A percentile compares a stretch with the other conserved stretches of the same genome.
Evolutionary conservation across 2,329 filamentous ascomycete genomes (phyloP).

Genomic region (Aphanocladium album): DNA sequence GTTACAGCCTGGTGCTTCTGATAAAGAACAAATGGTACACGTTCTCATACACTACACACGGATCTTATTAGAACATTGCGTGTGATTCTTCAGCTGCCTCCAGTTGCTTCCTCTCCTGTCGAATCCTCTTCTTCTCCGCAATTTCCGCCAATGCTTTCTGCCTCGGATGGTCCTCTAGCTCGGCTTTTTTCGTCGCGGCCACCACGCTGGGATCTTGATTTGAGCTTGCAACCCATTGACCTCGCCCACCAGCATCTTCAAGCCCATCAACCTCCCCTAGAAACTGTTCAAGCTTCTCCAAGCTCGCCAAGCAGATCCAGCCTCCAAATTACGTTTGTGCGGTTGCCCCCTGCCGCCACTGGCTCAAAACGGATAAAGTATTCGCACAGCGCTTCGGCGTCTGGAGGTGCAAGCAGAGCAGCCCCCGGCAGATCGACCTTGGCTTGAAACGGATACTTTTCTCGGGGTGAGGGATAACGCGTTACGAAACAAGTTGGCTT

Average conservation of each 20-base stretch:
- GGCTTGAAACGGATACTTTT: not conserved
- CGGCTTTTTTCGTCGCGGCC: slow-evolving; percentile 1
- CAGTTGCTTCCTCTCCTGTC: slow-evolving; percentile 1
- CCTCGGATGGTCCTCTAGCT: not conserved
- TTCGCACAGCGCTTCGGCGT: not conserved
- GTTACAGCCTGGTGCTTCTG: too few relatives aligned
- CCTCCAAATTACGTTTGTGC: not conserved
- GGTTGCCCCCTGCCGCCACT: slow-evolving; percentile 2
- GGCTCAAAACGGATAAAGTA: slow-evolving; percentile 5
- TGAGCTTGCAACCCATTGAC: not conserved
- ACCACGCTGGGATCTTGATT: not conserved
- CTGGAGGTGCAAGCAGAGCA: not conserved
- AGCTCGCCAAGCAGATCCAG: slow-evolving; percentile 9
- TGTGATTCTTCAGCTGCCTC: too few relatives aligned
- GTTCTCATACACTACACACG: too few relatives aligned
- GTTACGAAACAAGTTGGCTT: slow-evolving; percentile 5
- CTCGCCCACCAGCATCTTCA: not conserved
- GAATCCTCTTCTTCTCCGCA: slow-evolving; percentile 3
- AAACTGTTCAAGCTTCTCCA: slow-evolving; percentile 2
- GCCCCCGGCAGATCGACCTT: slow-evolving; percentile 2
- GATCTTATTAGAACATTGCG: too few relatives aligned
- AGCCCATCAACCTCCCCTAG: slow-evolving; percentile 1
- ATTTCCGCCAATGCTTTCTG: not conserved
- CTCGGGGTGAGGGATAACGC: not conserved
- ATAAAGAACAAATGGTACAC: too few relatives aligned